Evolutionary conservation across 495 filamentous ascomycete genomes (phyloP).

Genomic region (Jackrogersella multiformis): DNA sequence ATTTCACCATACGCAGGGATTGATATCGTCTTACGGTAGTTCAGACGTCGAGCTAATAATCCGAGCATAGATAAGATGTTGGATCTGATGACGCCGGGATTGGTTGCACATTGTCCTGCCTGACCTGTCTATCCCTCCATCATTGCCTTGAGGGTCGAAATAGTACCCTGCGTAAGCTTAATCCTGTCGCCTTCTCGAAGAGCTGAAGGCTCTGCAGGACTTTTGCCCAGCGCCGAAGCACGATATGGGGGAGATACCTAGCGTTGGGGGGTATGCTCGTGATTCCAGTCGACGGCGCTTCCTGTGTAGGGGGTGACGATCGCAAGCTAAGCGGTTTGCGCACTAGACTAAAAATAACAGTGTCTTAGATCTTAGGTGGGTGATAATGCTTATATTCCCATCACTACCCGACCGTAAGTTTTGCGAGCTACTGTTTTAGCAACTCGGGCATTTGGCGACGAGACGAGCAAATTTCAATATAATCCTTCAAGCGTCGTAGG

Average conservation of each 20-base stretch:
- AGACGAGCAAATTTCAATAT: slow-evolving; percentile 21
- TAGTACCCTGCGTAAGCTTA: slow-evolving; percentile 5
- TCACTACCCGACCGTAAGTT: background rate
- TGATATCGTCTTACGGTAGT: slow-evolving; percentile 26
- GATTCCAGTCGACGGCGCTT: slow-evolving; percentile 14
- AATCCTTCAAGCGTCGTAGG: slow-evolving; percentile 14
- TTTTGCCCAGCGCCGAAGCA: background rate
- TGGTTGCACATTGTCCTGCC: slow-evolving; percentile 27
- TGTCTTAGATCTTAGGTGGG: background rate
- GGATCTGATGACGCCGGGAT: slow-evolving; percentile 31
- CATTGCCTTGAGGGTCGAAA: background rate
- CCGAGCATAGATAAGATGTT: slow-evolving; percentile 31
- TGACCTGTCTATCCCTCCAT: slow-evolving; percentile 7
- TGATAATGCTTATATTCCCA: background rate
- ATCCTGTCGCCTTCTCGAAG: background rate
- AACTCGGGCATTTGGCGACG: slow-evolving; percentile 23
- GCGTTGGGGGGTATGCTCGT: slow-evolving; percentile 10
- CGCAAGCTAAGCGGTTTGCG: slow-evolving; percentile 10
- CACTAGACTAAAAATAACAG: slow-evolving; percentile 21
- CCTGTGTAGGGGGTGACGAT: slow-evolving; percentile 30
- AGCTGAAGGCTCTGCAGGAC: background rate
- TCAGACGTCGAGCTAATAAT: slow-evolving; percentile 19
- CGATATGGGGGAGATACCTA: background rate
- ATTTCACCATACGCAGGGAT: slow-evolving; percentile 25
- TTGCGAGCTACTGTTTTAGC: slow-evolving; percentile 5